Base-by-base conservation (phyloP, 495 filamentous ascomycete genomes). In the Aspergillus conjunctus region DNA sequence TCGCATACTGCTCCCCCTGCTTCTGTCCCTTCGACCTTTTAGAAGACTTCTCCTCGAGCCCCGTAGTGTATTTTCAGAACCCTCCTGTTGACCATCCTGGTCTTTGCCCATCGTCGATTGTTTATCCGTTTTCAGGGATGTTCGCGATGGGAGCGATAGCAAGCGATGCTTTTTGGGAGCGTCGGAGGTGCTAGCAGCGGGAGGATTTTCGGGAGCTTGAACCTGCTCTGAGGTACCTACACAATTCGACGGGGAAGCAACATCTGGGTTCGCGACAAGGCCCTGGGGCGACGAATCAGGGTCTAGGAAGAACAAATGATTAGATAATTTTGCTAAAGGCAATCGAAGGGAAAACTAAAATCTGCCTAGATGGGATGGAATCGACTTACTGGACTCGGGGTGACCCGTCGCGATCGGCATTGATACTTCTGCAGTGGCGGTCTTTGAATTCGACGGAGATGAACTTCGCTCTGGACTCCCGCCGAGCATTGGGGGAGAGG, bases 11-110 rank as follows among this genome's bases (percentile, higher is more conserved):
- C 85, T 88, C 34, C 79, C 79, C 56, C 85, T 83, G 74, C 87
- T 93, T 51, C 86, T 84, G 73, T 89, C 88, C 61, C 87, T 82
- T 65, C 85, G 81, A 66, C 81, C 79, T 56, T 82, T 86, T 33
- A 87, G 79, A 60, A 91, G 84, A 73, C 88, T 92, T 60, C 84
- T 81, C 73, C 85, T 90, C 51, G 91, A 85, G 80, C 72, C 82
- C 77, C 79, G 80, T 77, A 67, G 83, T 76, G 67, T 81, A 77
- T 60, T 82, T 74, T 71, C 83, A 77, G 69, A 87, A 81, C 73
- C 81, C 66, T 90, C 86, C 61, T 80, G 84, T 34, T 81, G 81
- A 39, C 84, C 85, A 50, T 84, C 85, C 51, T 89, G 88, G 62
- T 83, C 87, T 63, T 87, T 79, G 50, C 84, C 87, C 41, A 82